Base-by-base conservation (phyloP, 2,329 filamentous ascomycete genomes). In the Colletotrichum sp. region DNA sequence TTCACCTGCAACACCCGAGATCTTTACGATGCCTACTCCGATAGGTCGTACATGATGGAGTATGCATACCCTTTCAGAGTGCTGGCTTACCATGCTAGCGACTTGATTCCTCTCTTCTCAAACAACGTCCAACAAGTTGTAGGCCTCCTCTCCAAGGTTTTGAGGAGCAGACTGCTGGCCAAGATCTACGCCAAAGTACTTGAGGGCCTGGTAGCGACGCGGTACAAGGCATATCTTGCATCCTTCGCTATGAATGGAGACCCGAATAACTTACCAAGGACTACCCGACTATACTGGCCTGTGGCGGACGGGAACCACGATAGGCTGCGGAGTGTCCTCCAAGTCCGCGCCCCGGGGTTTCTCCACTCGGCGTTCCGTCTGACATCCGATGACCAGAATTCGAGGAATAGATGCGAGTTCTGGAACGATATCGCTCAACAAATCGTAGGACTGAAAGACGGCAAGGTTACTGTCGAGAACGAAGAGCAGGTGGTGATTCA, bases 31-130 rank as follows among this genome's bases (percentile, higher is more conserved):
- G 84, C 83, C 5, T 82, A 85, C 65, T 78, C 81, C 18, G 79
- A 81, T 52, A 79, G 79, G 5, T 84, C 82, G 34, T 66, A 66
- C 27, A 66, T 66, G 64, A 66, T 66, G 64, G 64, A 66, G 39
- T 66, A 66, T 28, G 64, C 64, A 16, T 66, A 52, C 39, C 64
- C 64, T 12, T 81, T 82, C 5, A 88, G 81, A 74, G 83, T 81
- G 66, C 83, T 87, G 78, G 84, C 86, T 74, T 88, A 87, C 78
- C 86, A 88, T 76, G 86, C 80, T 9, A 80, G 82, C 9, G 86
- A 88, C 71, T 78, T 88, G 8, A 76, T 87, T 8, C 81, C 85
- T 18, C 83, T 84, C 4, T 88, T 87, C 78, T 87, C 83, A 81
- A 82, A 84, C 67, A 66, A 66, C 39, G 39, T 66, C 16, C 43